A percentile compares a stretch with the other conserved stretches of the same genome.
phyloP scores from a whole-genome alignment of 1,284 basidiomycete genomes.

The Cystobasidium pallidum region DNA sequence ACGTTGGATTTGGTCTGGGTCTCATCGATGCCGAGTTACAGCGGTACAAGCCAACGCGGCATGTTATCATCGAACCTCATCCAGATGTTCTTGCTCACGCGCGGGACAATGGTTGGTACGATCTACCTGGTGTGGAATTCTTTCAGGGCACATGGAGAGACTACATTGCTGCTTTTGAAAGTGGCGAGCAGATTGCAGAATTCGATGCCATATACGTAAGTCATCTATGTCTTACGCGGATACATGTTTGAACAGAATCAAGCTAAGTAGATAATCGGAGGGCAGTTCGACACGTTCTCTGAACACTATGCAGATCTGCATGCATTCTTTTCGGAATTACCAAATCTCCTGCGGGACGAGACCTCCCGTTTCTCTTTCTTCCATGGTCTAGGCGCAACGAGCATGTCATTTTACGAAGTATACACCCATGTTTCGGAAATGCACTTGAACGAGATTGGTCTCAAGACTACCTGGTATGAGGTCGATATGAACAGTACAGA shows the following conservation, averaged over 20 bases:
- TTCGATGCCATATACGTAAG: constrained; percentile 96
- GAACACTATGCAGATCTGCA: constrained; percentile 64
- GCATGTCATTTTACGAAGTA: constrained; percentile 69
- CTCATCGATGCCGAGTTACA: constrained; percentile 62
- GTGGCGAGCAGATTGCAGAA: constrained; percentile 63
- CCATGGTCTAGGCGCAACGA: constrained; percentile 90
- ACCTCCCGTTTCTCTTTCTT: constrained; percentile 84
- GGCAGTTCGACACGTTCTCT: constrained; percentile 52
- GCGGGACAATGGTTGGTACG: constrained; percentile 71
- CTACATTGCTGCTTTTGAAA: constrained; percentile 65
- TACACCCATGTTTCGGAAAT: constrained; percentile 75
- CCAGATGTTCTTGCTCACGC: constrained; percentile 86
- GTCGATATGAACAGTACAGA: constrained; percentile 63
- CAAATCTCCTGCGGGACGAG: constrained; percentile 75
- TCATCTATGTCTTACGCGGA: constrained; percentile 76
- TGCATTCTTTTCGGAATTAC: constrained; percentile 79
- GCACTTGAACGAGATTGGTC: constrained; percentile 79
- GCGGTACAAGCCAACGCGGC: constrained; percentile 62
- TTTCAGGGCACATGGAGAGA: constrained; percentile 94
- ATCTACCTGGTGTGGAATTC: constrained; percentile 74
- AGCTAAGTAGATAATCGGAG: no score
- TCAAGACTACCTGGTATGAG: constrained; percentile 73
- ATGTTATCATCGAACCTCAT: constrained; percentile 95
- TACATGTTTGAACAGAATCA: no score
- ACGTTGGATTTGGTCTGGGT: constrained; percentile 92